Percentiles rank a stretch among this genome's conserved stretches.
These are phyloP conservation scores for Eruca vesicaria DNA, from an alignment of 441 rosid species.

Conservation along the genomic window DNA sequence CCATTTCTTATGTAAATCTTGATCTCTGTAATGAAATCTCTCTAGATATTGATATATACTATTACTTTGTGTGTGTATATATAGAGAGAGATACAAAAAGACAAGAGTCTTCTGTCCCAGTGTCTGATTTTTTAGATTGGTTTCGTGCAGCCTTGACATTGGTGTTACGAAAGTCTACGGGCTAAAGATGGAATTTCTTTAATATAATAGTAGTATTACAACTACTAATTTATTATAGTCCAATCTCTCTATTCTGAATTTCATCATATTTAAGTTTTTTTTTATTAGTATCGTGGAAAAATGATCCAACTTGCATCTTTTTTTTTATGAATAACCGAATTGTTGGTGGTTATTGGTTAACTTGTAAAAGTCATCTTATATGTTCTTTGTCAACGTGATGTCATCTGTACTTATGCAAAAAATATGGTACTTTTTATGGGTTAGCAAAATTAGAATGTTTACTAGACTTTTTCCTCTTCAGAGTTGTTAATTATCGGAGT, in stretches of 20 bases:
- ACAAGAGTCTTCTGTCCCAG: constrained; percentile 37
- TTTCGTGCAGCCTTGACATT: constrained; percentile 42
- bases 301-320: constrained; percentile 28
- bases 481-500: too few species aligned
- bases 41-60: background rate
- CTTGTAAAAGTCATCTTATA: constrained; percentile 26
- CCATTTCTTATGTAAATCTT: constrained; percentile 30
- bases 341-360: constrained; percentile 29
- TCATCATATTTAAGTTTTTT: background rate
- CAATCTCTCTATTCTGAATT: constrained; percentile 22
- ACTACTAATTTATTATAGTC: constrained; percentile 21
- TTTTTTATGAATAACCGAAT: constrained; percentile 3
- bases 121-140: constrained; percentile 22
- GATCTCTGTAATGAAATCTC: constrained; percentile 1
- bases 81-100: constrained; percentile 1
- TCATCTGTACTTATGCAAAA: too few species aligned
- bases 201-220: background rate
- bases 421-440: too few species aligned
- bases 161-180: constrained; percentile 30
- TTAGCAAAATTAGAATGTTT: too few species aligned
- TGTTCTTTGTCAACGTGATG: too few species aligned
- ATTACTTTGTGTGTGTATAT: background rate
- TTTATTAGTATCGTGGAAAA: constrained; percentile 8
- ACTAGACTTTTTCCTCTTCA: too few species aligned
- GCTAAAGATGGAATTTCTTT: constrained; percentile 10